phyloP scores from a whole-genome alignment of 331 rosid species.

The Quercus tomentella region DNA sequence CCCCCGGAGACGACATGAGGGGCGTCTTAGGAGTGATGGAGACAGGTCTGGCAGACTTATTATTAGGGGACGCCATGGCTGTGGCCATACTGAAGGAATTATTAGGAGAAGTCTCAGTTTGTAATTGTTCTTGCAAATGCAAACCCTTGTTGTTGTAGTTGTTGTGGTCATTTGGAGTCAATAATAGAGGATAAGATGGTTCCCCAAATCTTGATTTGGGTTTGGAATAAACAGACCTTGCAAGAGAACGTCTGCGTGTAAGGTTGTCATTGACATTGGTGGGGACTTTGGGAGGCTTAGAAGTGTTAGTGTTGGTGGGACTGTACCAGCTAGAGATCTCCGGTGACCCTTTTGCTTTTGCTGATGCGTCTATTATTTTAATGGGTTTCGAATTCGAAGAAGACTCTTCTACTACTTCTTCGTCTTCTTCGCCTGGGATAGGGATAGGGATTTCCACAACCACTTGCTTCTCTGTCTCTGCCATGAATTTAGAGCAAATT shows the following conservation, averaged over 20 bases:
- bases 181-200: conserved; percentile 33
- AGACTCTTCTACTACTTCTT: too few species aligned
- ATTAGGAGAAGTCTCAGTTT: conserved; percentile 39
- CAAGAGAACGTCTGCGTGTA: conserved; percentile 37
- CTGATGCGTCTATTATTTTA: too few species aligned
- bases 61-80: conserved; percentile 39
- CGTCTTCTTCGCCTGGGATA: too few species aligned
- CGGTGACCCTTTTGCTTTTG: conserved; percentile 29
- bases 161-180: not conserved
- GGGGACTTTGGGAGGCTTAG: conserved; percentile 57
- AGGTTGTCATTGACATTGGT: conserved; percentile 27
- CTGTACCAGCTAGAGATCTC: conserved; percentile 37
- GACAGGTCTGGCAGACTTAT: conserved; percentile 30
- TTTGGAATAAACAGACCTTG: conserved; percentile 56
- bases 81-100: conserved; percentile 21
- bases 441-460: too few species aligned
- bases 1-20: conserved; percentile 41
- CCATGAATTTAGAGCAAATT: too few species aligned
- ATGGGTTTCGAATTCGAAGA: too few species aligned
- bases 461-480: too few species aligned
- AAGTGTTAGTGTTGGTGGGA: conserved; percentile 32
- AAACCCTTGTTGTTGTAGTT: conserved; percentile 48
- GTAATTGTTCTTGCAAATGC: conserved; percentile 31
- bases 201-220: conserved; percentile 92
- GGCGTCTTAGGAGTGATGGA: conserved; percentile 48